Evolutionary conservation across 441 rosid species (phyloP), one percentile per base, ranked within the genome.

Genomic region (Daphne laureola): DNA sequence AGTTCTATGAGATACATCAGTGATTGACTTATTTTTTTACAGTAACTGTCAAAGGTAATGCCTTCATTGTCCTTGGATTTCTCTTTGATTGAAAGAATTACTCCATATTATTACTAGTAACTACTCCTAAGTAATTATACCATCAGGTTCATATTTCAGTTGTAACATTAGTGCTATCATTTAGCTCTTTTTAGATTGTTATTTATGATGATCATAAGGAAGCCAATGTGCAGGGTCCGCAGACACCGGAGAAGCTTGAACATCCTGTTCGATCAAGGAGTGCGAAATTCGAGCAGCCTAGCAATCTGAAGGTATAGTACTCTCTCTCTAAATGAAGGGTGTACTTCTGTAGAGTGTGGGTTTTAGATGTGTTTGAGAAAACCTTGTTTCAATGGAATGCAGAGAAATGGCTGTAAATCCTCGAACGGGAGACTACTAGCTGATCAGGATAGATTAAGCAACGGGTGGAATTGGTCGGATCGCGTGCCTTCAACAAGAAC

Each of bases 181-280:
- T 31, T 31, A 31, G 8, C 36, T 31, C 9, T n/a, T n/a, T n/a
- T 31, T 31, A 31, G 36, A 5, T 3, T 31, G 26, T 2, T 51
- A 9, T 35, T 12, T 31, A 38, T 31, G 36, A 31, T 31, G 36
- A 31, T 31, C 0, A 31, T 8, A 6, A 31, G 7, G 9, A 0
- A 5, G 38, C 38, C 38, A 21, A 11, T 31, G 8, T 57, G 42
- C 67, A 90, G 95, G 89, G 89, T 55, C 98, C 96, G 42, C 79
- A 82, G 16, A 93, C 98, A 25, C 93, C 95, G 1, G 93, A 90
- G 65, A 93, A 93, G 51, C 66, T 72, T 16, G 95, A 87, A 62
- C 73, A 77, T 58, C 64, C 70, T 0, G 64, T 66, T 62, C 75
- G 79, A 36, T 68, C 71, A 12, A 79, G 74, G 75, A 76, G 78